Percentiles rank a stretch among this genome's conserved stretches.
Evolutionary conservation across 306 rosid genomes (phyloP).

Genomic region (Styphnolobium japonicum): DNA sequence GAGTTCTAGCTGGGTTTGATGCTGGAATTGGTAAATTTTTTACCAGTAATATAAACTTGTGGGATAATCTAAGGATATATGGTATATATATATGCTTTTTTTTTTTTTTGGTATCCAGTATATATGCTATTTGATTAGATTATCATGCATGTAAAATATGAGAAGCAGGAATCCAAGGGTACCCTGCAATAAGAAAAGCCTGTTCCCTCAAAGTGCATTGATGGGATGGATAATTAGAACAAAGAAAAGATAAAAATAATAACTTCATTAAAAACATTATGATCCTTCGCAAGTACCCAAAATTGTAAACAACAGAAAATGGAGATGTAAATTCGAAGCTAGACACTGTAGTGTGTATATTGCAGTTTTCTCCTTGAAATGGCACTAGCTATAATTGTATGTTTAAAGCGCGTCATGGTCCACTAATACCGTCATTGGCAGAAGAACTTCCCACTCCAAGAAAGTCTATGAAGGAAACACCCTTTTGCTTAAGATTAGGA

Average conservation of each 20-base stretch:
- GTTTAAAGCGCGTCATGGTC: background rate
- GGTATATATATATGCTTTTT: too few relatives aligned
- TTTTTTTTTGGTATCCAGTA: too few relatives aligned
- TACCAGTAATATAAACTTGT: too few relatives aligned
- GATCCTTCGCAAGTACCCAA: background rate
- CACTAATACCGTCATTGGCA: background rate
- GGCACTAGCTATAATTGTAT: background rate
- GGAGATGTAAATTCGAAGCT: background rate
- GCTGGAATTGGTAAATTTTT: too few relatives aligned
- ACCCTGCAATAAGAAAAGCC: too few relatives aligned
- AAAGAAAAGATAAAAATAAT: too few relatives aligned
- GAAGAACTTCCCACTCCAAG: slow-evolving; percentile 54
- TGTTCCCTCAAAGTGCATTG: too few relatives aligned
- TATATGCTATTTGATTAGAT: background rate
- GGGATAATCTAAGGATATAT: background rate
- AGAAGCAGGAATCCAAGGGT: background rate
- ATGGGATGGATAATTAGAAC: too few relatives aligned
- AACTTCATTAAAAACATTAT: background rate
- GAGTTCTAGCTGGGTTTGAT: too few relatives aligned
- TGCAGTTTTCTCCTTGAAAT: background rate
- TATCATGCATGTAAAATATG: background rate
- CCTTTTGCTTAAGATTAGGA: slow-evolving; percentile 1
- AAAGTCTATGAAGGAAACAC: slow-evolving; percentile 57
- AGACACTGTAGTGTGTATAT: background rate
- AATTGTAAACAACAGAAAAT: background rate